Evolutionary conservation across 192 early-diverging fungal genomes (phyloP), one percentile per base, ranked within the genome.

Genomic region (Pilobolus umbonatus): DNA sequence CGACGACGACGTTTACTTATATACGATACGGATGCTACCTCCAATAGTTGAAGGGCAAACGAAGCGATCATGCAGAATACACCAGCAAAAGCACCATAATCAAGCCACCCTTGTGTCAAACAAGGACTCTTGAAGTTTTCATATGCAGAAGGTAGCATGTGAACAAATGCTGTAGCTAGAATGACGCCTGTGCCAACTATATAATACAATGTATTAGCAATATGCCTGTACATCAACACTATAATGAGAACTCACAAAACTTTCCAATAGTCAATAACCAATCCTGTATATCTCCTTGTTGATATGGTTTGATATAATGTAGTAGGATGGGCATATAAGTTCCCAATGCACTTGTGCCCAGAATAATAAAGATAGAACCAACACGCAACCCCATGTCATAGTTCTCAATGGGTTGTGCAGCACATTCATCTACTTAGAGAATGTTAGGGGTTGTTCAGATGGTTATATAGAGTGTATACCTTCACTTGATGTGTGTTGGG

Each of bases 131-230:
- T 40, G 40, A 77, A 70, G 24, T 52, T 61, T 10, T 39, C 17
- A 40, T 71, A 65, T 7, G 68, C 68, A 9, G 70, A 81, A 1
- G 84, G 77, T 8, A 90, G 61, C 86, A 90, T 88, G 58, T 89
- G 87, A 47, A 89, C 76, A 51, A 85, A 87, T 3, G 78, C 79
- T 21, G 87, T 89, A 30, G 85, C 80, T 39, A 89, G 64, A 54
- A 89, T 85, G 12, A 87, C 79, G 1, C 85, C 87, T 7, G 81
- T 79, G 8, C 85, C 83, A 65, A 87, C 67, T 69, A 38, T 35
- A 2, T 8, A 19, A 52, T 32, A 35, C 0, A 11, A 52, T 12
- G 15, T 1, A 14, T 38, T 38, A 38, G 36, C 4, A 4, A 8
- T 38, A 12, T 38, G 9, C 15, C 17, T 44, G 36, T 38, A 38